Conservation (phyloP, 2,329 filamentous ascomycete species). For the Apiospora hydei region DNA sequence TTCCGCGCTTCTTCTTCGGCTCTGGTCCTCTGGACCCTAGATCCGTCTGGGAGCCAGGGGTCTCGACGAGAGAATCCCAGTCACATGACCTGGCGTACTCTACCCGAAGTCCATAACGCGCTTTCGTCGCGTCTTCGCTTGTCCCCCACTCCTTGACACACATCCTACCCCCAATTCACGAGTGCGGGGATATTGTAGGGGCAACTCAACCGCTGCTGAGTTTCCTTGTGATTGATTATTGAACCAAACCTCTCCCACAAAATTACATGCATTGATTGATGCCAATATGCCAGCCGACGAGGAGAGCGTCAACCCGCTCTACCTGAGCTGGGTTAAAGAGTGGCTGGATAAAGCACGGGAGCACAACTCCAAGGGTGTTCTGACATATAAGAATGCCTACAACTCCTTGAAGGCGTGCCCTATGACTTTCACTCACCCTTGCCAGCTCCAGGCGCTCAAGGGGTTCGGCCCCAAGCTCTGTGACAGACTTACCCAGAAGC, state of each 20-base stretch:
- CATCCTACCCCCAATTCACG: not conserved
- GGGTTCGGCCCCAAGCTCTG: slow-evolving; percentile 78
- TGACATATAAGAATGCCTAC: slow-evolving; percentile 79
- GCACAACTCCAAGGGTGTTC: slow-evolving; percentile 72
- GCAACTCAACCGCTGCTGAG: not conserved
- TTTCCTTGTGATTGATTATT: not conserved
- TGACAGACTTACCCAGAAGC: slow-evolving; percentile 68
- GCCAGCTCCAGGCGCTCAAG: slow-evolving; percentile 74
- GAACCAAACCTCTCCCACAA: not conserved
- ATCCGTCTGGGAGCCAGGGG: not conserved
- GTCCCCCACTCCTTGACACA: not conserved
- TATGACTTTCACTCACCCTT: slow-evolving; percentile 73
- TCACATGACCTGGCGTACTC: not conserved
- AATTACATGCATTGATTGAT: not conserved
- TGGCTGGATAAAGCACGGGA: slow-evolving; percentile 76
- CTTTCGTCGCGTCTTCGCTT: not conserved
- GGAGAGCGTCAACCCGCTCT: slow-evolving; percentile 71
- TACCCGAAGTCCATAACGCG: not conserved
- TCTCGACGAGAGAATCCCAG: not conserved
- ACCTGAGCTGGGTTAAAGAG: slow-evolving; percentile 78
- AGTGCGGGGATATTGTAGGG: not conserved
- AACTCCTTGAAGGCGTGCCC: slow-evolving; percentile 80
- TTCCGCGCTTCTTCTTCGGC: not conserved
- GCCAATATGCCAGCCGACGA: slow-evolving; percentile 36
- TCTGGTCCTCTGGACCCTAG: not conserved